Percentiles rank a stretch among this genome's conserved stretches.
Evolutionary conservation across 1,139 yeast genomes (phyloP).

Genomic region (Lodderomyces elongisporus): DNA sequence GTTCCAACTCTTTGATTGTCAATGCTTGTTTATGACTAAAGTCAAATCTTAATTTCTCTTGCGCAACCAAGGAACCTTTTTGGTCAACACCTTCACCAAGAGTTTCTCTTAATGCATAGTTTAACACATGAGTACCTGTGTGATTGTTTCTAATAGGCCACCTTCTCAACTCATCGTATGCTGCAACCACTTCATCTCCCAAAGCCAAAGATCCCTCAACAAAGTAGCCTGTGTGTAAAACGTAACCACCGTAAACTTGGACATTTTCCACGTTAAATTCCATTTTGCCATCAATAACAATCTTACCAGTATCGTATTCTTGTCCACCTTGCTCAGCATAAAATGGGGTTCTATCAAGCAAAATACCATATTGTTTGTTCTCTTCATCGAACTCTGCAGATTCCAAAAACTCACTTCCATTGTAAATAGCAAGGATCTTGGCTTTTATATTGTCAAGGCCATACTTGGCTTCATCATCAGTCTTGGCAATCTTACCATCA

Average conservation of each 20-base stretch:
- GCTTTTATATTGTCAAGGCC: slow-evolving; percentile 61
- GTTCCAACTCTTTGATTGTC: slow-evolving; percentile 60
- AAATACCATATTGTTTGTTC: slow-evolving; percentile 61
- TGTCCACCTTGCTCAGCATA: slow-evolving; percentile 99
- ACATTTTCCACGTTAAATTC: slow-evolving; percentile 90
- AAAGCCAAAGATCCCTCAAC: slow-evolving; percentile 70
- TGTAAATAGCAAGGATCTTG: slow-evolving; percentile 64
- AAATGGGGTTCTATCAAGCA: slow-evolving; percentile 86
- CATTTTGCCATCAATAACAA: slow-evolving; percentile 80
- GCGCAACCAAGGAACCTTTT: slow-evolving; percentile 94
- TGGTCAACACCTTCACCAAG: slow-evolving; percentile 89
- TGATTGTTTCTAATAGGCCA: slow-evolving; percentile 97
- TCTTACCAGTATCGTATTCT: slow-evolving; percentile 90
- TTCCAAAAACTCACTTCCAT: slow-evolving; percentile 58
- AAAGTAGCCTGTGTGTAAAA: slow-evolving; percentile 85
- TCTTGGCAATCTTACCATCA: slow-evolving; percentile 61
- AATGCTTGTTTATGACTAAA: slow-evolving; percentile 87
- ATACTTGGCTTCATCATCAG: slow-evolving; percentile 76
- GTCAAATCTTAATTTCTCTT: slow-evolving; percentile 93
- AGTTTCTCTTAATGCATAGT: slow-evolving; percentile 79
- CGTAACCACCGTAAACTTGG: slow-evolving; percentile 90
- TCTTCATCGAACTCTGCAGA: slow-evolving; percentile 29
- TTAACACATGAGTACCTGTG: slow-evolving; percentile 94
- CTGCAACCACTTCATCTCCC: slow-evolving; percentile 72
- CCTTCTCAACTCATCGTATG: slow-evolving; percentile 89